Percentiles rank a stretch among this genome's conserved stretches.
phyloP scores from a whole-genome alignment of 108 stramenopile species.

The Bacterosira constricta region DNA sequence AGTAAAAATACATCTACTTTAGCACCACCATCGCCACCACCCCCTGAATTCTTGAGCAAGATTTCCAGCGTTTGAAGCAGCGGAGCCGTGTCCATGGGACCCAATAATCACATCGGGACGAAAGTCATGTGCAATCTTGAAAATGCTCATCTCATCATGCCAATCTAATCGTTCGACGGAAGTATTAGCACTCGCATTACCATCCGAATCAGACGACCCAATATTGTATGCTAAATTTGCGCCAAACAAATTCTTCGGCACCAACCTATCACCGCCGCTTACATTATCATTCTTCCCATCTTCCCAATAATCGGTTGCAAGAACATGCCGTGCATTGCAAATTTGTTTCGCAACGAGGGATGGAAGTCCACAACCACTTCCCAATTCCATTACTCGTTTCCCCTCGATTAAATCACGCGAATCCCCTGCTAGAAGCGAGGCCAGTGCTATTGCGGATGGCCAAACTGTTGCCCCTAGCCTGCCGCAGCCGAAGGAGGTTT shows the following conservation, averaged over 20 bases:
- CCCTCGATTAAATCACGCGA: constrained; percentile 3
- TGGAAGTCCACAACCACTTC: constrained; percentile 49
- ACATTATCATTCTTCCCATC: not conserved
- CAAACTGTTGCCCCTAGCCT: constrained; percentile 47
- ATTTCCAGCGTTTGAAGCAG: constrained; percentile 38
- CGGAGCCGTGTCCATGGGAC: constrained; percentile 36
- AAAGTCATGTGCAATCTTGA: not conserved
- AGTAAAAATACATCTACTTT: constrained; percentile 21
- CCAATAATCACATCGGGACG: constrained; percentile 40
- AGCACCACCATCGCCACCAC: not conserved
- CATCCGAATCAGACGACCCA: not conserved
- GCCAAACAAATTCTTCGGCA: constrained; percentile 49
- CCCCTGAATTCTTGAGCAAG: constrained; percentile 1
- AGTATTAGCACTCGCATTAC: not conserved
- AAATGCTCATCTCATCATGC: constrained; percentile 24
- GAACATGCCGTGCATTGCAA: not conserved
- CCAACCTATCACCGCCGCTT: constrained; percentile 23
- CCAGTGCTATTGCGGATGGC: constrained; percentile 45
- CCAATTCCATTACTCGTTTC: constrained; percentile 36
- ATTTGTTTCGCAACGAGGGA: constrained; percentile 31
- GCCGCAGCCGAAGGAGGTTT: constrained; percentile 55
- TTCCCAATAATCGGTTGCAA: constrained; percentile 55
- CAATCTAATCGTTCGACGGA: constrained; percentile 43
- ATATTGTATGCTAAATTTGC: constrained; percentile 50
- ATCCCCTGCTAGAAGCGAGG: constrained; percentile 1